Percentiles rank a stretch among this genome's conserved stretches.
These are phyloP conservation scores for Aspergillus carlsbadensis DNA, from an alignment of 495 filamentous ascomycete species.

Conservation along the genomic window DNA sequence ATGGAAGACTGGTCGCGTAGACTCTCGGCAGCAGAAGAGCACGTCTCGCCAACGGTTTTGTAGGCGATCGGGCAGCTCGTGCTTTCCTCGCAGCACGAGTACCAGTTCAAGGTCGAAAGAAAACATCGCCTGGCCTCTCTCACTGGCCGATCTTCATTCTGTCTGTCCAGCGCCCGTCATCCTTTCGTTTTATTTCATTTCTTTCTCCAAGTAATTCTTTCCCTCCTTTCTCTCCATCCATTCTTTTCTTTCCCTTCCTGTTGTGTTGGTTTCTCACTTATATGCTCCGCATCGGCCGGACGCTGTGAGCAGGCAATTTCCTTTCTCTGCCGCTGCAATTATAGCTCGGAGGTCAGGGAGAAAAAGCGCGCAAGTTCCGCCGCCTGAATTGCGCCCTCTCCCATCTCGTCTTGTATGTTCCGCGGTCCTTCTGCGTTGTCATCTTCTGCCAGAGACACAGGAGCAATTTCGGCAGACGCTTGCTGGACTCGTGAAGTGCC, in stretches of 20 bases:
- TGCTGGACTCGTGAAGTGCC: slow-evolving; percentile 36
- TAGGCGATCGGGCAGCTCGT: slow-evolving; percentile 10
- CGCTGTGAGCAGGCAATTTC: slow-evolving; percentile 44
- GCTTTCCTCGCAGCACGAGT: slow-evolving; percentile 7
- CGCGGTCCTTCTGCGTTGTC: slow-evolving; percentile 1
- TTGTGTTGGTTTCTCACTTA: slow-evolving; percentile 29
- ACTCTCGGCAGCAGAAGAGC: too few relatives aligned
- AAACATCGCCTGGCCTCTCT: slow-evolving; percentile 13
- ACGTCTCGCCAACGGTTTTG: too few relatives aligned
- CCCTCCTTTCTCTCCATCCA: slow-evolving; percentile 14
- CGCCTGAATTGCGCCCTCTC: background rate
- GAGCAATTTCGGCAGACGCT: slow-evolving; percentile 23
- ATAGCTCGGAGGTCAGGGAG: slow-evolving; percentile 15
- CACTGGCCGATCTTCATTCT: slow-evolving; percentile 28
- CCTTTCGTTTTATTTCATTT: slow-evolving; percentile 18
- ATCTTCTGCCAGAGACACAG: slow-evolving; percentile 16
- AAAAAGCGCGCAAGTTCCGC: slow-evolving; percentile 13
- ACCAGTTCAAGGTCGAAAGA: slow-evolving; percentile 8
- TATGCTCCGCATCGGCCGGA: slow-evolving; percentile 42
- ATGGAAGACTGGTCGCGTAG: too few relatives aligned
- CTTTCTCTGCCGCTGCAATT: slow-evolving; percentile 21
- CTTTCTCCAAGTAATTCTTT: slow-evolving; percentile 14
- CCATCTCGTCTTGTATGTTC: slow-evolving; percentile 3
- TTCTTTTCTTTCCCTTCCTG: slow-evolving; percentile 17
- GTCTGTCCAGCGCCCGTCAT: slow-evolving; percentile 17